Conservation (phyloP, 2,329 filamentous ascomycete genomes). For the Verticillium albo-atrum region DNA sequence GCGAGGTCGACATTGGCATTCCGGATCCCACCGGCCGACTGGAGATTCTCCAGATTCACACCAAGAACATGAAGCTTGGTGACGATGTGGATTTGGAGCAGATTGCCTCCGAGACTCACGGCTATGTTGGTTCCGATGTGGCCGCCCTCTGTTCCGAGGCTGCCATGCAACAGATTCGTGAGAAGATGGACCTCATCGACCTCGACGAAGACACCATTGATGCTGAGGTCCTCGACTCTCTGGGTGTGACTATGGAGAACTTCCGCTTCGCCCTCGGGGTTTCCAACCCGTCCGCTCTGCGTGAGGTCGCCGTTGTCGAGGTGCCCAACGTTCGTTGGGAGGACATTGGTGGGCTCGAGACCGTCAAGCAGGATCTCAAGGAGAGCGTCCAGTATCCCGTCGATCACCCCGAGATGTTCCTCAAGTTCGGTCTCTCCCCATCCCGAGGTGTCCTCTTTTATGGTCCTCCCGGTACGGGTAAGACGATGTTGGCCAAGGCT, state of each 20-base stretch:
- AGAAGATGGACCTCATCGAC: constrained; percentile 99
- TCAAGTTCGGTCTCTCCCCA: constrained; percentile 98
- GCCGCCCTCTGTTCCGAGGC: constrained; percentile 98
- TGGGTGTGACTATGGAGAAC: constrained; percentile 99
- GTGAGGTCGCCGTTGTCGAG: constrained; percentile 97
- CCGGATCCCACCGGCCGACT: constrained; percentile 97
- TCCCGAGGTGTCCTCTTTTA: constrained; percentile 99
- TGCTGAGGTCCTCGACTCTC: constrained; percentile 94
- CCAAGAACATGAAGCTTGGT: constrained; percentile 99
- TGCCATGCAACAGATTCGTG: constrained; percentile 99
- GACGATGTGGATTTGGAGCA: constrained; percentile 96
- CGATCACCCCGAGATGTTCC: constrained; percentile 99
- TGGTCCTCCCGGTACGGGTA: constrained; percentile 98
- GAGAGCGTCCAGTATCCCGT: constrained; percentile 99
- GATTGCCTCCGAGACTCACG: constrained; percentile 96
- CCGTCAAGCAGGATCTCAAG: constrained; percentile 98
- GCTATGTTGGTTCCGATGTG: constrained; percentile 97
- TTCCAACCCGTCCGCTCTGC: constrained; percentile 96
- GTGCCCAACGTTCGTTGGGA: constrained; percentile 99
- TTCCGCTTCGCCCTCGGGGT: constrained; percentile 98
- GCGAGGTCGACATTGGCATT: constrained; percentile 97
- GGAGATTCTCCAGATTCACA: constrained; percentile 98
- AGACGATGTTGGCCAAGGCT: constrained; percentile 98
- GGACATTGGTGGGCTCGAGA: constrained; percentile 96
- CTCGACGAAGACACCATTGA: constrained; percentile 99